phyloP scores from a whole-genome alignment of 1,284 basidiomycete species.

The Porodaedalea pini region DNA sequence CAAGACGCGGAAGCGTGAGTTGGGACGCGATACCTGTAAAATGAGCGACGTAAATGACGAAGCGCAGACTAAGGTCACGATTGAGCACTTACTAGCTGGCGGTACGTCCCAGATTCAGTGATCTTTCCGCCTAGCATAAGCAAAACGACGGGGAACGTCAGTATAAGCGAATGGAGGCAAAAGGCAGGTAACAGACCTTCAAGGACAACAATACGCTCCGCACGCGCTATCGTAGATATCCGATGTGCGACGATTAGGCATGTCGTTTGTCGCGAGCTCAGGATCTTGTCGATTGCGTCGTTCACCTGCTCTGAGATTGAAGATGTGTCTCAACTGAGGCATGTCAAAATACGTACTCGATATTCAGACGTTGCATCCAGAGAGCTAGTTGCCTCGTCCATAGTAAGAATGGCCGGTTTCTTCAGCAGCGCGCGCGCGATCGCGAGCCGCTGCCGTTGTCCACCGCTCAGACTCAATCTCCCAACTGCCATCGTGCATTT shows the following conservation, averaged over 20 bases:
- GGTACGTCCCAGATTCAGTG: slow-evolving; percentile 81
- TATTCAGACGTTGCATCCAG: slow-evolving; percentile 90
- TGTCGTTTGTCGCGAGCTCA: slow-evolving; percentile 73
- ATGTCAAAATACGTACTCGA: slow-evolving; percentile 37
- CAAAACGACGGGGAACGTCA: not conserved
- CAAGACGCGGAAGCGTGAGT: slow-evolving; percentile 75
- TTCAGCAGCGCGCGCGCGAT: slow-evolving; percentile 83
- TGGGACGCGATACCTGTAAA: slow-evolving; percentile 52
- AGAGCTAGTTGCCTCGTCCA: slow-evolving; percentile 84
- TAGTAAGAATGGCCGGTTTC: slow-evolving; percentile 75
- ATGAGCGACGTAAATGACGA: slow-evolving; percentile 5
- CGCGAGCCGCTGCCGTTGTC: slow-evolving; percentile 69
- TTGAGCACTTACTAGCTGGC: slow-evolving; percentile 56
- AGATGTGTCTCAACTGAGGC: not conserved
- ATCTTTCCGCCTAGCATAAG: slow-evolving; percentile 63
- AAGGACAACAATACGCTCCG: slow-evolving; percentile 82
- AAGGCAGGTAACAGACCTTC: slow-evolving; percentile 51
- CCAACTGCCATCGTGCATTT: slow-evolving; percentile 49
- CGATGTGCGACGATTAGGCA: slow-evolving; percentile 89
- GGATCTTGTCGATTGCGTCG: slow-evolving; percentile 86
- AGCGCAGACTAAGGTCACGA: not conserved
- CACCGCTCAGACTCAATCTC: slow-evolving; percentile 70
- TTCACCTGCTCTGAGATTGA: slow-evolving; percentile 56
- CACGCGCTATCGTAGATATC: slow-evolving; percentile 78
- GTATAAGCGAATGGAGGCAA: not conserved